Base-by-base conservation (phyloP, 2,329 filamentous ascomycete species). In the Lasiodiplodia sp. region DNA sequence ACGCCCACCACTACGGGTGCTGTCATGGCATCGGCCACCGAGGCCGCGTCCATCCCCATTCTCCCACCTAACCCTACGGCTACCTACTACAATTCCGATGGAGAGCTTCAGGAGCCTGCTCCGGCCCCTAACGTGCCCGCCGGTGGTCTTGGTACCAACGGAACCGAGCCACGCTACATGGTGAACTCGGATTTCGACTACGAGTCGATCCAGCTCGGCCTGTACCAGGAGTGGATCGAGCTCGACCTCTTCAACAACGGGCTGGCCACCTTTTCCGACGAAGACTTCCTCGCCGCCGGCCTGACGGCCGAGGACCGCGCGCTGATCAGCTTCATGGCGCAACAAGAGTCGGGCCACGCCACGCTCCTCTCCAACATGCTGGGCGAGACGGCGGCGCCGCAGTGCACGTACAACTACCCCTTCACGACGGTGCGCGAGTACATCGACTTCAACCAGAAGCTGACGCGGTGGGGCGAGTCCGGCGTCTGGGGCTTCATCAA, bases 161-260 rank as follows among this genome's bases (percentile, higher is more conserved):
- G 92, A n/a, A 87, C 88, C 0, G 85, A 86, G 53, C 92, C 92
- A 1, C 87, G 93, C 1, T 95, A 95, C 79, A 88, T 91, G 70
- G 89, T 92, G 0, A 86, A 92, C 74, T 92, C 90, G 71, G 93
- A 96, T 75, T 96, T 94, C 75, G 93, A 96, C 78, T 96, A 91
- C 76, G 86, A 95, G 77, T 94, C 91, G 0, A 85, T 96, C 37
- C 86, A 89, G 0, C 83, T 96, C 14, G 91, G 87, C 14, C 83
- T 95, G 0, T 94, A 95, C 76, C 91, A 94, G 74, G 92, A 96
- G 79, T 96, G 88, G 87, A 93, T 95, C 66, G 92, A 96, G 80
- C 84, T 96, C 1, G 93, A 96, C 76, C 85, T 93, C 16, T 96
- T 96, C 85, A 89, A 92, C 78, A 89, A 91, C 75, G 92, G 91